Evolutionary conservation across 208 protist genomes (phyloP), one percentile per base, ranked within the genome.

Genomic region (Zelonia costaricensis): DNA sequence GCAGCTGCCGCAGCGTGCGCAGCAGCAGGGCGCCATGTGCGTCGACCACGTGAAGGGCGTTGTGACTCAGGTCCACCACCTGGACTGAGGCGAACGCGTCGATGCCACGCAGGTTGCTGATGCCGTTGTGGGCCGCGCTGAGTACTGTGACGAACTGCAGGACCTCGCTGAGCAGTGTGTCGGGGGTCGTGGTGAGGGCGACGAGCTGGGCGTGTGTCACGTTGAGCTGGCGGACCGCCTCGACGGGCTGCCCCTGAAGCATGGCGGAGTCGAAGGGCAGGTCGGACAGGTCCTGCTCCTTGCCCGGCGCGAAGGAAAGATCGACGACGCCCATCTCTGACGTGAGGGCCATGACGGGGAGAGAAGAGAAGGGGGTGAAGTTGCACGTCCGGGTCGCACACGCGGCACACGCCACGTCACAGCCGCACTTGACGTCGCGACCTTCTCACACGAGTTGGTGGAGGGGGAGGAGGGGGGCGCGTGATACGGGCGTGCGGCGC

Each of bases 41-140:
- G 58, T 96, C 90, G 15, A 91, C 54, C 38, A 89, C 79, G 10
- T 65, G 73, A 10, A 96, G 22, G 15, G 35, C 25, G 62, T 96
- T 96, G 70, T 92, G 65, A 56, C 82, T 84, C 3, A 91, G 42
- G 66, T 96, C 77, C 10, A 96, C 76, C 39, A 86, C 71, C 71
- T 93, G 80, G 4, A 96, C 63, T 49, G 74, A 66, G 4, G 30
- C 16, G 55, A 93, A 91, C 16, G 55, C 44, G 10, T 92, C 90
- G 15, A 96, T 22, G 9, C 90, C 90, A 23, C 69, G 61, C 30
- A 96, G 52, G 12, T 45, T 76, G 51, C 58, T 69, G 7, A 96
- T 48, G 10, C 59, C 42, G 54, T 96, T 96, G 68, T 91, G 52
- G 1, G 86, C 69, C 1, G 70, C 82, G 5, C 74, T 63, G n/a